Evolutionary conservation across 1,139 yeast species (phyloP).

Genomic region (Debaryomycetaceae sp.): DNA sequence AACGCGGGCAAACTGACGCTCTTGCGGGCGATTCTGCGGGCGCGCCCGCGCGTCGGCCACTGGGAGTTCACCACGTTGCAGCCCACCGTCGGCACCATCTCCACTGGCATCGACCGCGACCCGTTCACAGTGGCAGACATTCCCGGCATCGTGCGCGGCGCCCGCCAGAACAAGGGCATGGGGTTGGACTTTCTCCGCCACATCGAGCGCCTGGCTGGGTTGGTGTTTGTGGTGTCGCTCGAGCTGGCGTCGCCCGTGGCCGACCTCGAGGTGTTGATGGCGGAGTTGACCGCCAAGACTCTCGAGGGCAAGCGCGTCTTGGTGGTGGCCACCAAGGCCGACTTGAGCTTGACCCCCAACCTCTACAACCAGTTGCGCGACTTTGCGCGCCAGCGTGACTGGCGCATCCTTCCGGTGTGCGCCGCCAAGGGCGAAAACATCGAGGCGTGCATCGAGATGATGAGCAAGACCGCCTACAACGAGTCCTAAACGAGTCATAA

Average conservation of each 20-base stretch:
- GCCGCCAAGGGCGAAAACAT: slow-evolving; percentile 71
- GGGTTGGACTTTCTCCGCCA: slow-evolving; percentile 91
- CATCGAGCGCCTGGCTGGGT: slow-evolving; percentile 84
- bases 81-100: slow-evolving; percentile 88
- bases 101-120: slow-evolving; percentile 57
- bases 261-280: slow-evolving; percentile 57
- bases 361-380: slow-evolving; percentile 40
- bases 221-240: slow-evolving; percentile 80
- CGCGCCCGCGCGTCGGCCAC: slow-evolving; percentile 88
- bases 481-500: too few relatives aligned
- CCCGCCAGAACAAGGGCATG: slow-evolving; percentile 81
- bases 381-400: slow-evolving; percentile 38
- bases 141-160: slow-evolving; percentile 92
- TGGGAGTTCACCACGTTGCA: slow-evolving; percentile 96
- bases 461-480: slow-evolving; percentile 75
- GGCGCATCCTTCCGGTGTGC: slow-evolving; percentile 83
- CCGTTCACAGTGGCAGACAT: slow-evolving; percentile 95
- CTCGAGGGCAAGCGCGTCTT: slow-evolving; percentile 57
- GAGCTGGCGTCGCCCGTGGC: slow-evolving; percentile 50
- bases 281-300: slow-evolving; percentile 67
- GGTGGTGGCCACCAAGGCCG: slow-evolving; percentile 91
- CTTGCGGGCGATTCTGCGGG: slow-evolving; percentile 81
- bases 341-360: slow-evolving; percentile 49
- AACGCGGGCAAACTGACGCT: slow-evolving; percentile 95
- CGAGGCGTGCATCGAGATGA: slow-evolving; percentile 60